Base-by-base conservation (phyloP, 805 yeast species). In the Hemisphaericaspora nanyangensis region DNA sequence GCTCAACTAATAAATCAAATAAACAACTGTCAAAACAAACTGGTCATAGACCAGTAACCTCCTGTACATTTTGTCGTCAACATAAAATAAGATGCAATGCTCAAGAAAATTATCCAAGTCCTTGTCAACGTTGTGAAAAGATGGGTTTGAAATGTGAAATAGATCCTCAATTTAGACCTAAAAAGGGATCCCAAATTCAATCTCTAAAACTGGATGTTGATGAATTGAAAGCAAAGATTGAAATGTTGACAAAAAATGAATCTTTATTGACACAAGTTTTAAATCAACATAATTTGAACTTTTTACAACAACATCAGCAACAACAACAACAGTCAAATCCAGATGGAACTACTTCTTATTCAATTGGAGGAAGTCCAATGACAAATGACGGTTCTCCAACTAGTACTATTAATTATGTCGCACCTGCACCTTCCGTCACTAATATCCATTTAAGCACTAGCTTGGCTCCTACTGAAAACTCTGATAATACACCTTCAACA, bases 1-100 rank as follows among this genome's bases (percentile, higher is more conserved):
- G 11, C 8, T 8, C 26, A 22, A 8, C 26, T 22, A 22, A 12
- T 12, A 22, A 22, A 22, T 22, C 26, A 12, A 22, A 22, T 13
- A 40, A 25, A 37, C n/a, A n/a, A n/a, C 29, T 17, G 11, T 30
- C 54, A 32, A 62, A 61, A 44, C 64, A 58, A 39, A 58, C 70
- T 1, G 70, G 70, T 13, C 91, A 85, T 52, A 65, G 96, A 40
- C 96, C 96, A 0, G 95, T 89, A 1, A 87, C 95, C 0, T 84
- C 95, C 3, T 90, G 97, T 56, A 86, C 96, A 0, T 93, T 88
- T 57, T 90, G 97, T 56, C 77, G 97, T 37, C 96, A 90, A 56
- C 96, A 89, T 59, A 90, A 90, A 61, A 88, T 90, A 58, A 85
- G 84, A 56, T 90, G 97, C 62, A 87, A 90, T 56, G 97, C 97